Conservation (phyloP, 78 protist genomes). For the Dictyostelium firmibasis region DNA sequence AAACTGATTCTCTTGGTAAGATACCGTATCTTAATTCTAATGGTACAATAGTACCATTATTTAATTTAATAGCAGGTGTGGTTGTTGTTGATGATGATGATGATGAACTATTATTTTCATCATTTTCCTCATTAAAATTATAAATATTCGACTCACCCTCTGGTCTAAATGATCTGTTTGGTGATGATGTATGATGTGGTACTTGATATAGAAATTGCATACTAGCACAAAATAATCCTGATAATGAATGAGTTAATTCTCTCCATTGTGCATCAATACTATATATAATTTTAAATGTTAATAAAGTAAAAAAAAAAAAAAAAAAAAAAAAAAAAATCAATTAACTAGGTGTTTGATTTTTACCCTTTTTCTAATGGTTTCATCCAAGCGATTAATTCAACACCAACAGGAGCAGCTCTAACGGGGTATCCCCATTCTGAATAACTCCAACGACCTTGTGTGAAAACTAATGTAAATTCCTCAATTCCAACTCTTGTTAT, state of each 20-base stretch:
- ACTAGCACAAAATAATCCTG: conserved; percentile 79
- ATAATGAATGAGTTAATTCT: conserved; percentile 66
- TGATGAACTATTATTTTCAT: neutral
- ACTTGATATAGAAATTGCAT: conserved; percentile 71
- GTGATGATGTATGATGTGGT: conserved; percentile 77
- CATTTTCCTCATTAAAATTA: neutral
- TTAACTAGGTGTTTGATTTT: neutral
- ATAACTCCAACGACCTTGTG: conserved; percentile 84
- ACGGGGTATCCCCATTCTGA: conserved; percentile 82
- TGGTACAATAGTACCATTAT: conserved; percentile 1
- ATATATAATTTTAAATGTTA: neutral
- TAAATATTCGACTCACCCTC: conserved; percentile 72
- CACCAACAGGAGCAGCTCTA: conserved; percentile 80
- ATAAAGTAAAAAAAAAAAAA: neutral
- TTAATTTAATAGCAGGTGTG: neutral
- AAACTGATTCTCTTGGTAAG: conserved; percentile 88
- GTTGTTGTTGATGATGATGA: neutral
- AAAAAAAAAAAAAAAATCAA: neutral
- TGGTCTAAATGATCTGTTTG: conserved; percentile 65
- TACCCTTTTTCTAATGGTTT: conserved; percentile 40
- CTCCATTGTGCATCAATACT: conserved; percentile 79
- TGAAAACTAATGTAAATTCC: conserved; percentile 61
- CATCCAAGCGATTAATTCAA: conserved; percentile 63
- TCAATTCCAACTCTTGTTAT: conserved; percentile 63
- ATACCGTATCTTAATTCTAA: conserved; percentile 71